These are phyloP conservation scores for Plantago ovata DNA, from an alignment of 257 asterid species.

Conservation along the genomic window DNA sequence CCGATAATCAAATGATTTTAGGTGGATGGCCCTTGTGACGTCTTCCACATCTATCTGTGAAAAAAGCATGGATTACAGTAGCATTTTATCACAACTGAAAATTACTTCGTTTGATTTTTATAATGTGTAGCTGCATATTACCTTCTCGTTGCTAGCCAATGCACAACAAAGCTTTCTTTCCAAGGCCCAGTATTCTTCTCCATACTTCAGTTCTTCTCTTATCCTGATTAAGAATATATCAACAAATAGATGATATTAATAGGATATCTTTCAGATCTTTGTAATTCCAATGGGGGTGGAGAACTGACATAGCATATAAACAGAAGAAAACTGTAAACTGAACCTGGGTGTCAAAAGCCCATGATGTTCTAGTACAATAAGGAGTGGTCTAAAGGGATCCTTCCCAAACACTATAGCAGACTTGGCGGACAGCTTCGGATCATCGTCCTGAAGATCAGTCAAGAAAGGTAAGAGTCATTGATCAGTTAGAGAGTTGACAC, in stretches of 20 bases:
- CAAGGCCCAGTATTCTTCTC: conserved; percentile 85
- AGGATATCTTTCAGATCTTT: conserved; percentile 7
- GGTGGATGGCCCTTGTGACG: conserved; percentile 65
- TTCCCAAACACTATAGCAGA: conserved; percentile 27
- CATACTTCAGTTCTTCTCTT: conserved; percentile 60
- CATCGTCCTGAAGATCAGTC: conserved; percentile 34
- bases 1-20: conserved; percentile 91
- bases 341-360: conserved; percentile 77
- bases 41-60: conserved; percentile 68
- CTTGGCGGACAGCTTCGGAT: conserved; percentile 25
- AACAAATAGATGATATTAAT: not conserved
- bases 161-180: conserved; percentile 84
- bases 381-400: conserved; percentile 75
- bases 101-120: not conserved
- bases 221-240: conserved; percentile 40
- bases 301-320: not conserved
- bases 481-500: conserved; percentile 7
- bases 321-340: not conserved
- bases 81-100: not conserved
- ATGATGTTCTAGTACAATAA: conserved; percentile 42
- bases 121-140: conserved; percentile 19
- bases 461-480: conserved; percentile 18
- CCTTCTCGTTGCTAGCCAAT: conserved; percentile 51
- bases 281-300: conserved; percentile 3
- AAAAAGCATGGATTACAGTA: conserved; percentile 1